Conservation (phyloP, 768 basidiomycete species). For the Hygrocybe coccinea region DNA sequence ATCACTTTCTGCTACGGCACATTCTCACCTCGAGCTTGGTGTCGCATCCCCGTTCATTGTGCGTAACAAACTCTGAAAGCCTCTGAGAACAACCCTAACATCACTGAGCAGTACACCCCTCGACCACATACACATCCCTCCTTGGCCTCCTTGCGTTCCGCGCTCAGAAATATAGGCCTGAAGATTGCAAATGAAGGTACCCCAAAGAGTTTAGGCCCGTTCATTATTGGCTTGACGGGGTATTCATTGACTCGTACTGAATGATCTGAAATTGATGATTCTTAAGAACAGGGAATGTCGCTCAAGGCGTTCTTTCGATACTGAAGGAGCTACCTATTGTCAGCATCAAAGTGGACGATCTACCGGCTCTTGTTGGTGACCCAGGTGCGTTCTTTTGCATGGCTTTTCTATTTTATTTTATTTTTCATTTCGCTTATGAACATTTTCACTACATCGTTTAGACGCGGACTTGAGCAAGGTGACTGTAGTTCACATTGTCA, state of each 20-base stretch:
- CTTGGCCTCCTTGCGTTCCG: slow-evolving; percentile 45
- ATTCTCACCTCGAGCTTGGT: slow-evolving; percentile 72
- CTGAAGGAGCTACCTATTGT: slow-evolving; percentile 65
- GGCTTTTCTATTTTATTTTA: not conserved
- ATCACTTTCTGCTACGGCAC: slow-evolving; percentile 72
- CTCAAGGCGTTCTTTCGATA: slow-evolving; percentile 70
- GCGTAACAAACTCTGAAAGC: not conserved
- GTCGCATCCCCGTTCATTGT: slow-evolving; percentile 67
- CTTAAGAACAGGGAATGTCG: slow-evolving; percentile 74
- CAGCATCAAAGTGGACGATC: slow-evolving; percentile 50
- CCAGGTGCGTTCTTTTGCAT: slow-evolving; percentile 37
- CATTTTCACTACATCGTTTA: slow-evolving; percentile 18
- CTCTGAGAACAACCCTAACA: slow-evolving; percentile 9
- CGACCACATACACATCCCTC: slow-evolving; percentile 72
- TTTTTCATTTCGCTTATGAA: not conserved
- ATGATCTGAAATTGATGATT: slow-evolving; percentile 3
- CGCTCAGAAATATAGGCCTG: slow-evolving; percentile 54
- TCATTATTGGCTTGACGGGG: slow-evolving; percentile 82
- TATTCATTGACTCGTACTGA: slow-evolving; percentile 27
- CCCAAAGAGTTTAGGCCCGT: slow-evolving; percentile 63
- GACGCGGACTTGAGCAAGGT: slow-evolving; percentile 60
- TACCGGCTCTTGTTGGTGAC: slow-evolving; percentile 51
- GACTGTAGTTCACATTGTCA: not conserved
- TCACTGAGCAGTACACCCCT: slow-evolving; percentile 56
- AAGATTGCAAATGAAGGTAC: slow-evolving; percentile 54